Evolutionary conservation across 2,329 filamentous ascomycete species (phyloP), one percentile per base, ranked within the genome.

Genomic region (Raffaelea ambrosiae): DNA sequence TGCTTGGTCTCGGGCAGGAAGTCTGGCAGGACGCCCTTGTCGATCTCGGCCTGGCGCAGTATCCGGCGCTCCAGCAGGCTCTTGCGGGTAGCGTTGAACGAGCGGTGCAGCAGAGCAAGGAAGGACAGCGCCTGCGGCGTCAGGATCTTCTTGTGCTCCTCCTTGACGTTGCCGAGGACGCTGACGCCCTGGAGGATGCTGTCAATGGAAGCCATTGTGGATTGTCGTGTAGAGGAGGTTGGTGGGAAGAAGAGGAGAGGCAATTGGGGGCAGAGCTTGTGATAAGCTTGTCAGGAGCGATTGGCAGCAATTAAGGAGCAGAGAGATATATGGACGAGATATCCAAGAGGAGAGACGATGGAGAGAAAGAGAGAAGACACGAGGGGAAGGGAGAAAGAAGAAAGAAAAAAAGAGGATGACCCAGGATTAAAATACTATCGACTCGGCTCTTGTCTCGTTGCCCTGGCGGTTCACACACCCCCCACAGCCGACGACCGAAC

Each of bases 1-100:
- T 93, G 85, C 72, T 81, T 90, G 51, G 93, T 97, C 78, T 97
- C 88, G 51, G 90, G 88, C 47, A 97, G 79, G 74, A 98, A 97
- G 69, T 97, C 90, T 53, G 89, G 89, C 40, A 96, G 76, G 47
- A 81, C 70, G 57, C 93, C 93, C 64, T 84, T 85, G 73, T 97
- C 91, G 54, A 97, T 82, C 77, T 96, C 90, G 57, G 86, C 84
- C 73, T 97, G 93, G 62, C 91, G 86, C 57, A 84, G 72, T 59
- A 85, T 79, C 60, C 93, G 88, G 61, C 89, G 83, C 71, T 96
- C 84, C 47, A 98, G 81, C 40, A 98, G 81, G 43, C 77, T 74
- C 75, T 95, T 95, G 69, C 93, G 87, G 48, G 84, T 91, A 54
- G 68, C 72, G 68, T 97, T 94, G 78, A 97, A 97, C 55, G 89